Evolutionary conservation across 352 stramenopile species (phyloP).

Genomic region (Nothophytophthora sp.): DNA sequence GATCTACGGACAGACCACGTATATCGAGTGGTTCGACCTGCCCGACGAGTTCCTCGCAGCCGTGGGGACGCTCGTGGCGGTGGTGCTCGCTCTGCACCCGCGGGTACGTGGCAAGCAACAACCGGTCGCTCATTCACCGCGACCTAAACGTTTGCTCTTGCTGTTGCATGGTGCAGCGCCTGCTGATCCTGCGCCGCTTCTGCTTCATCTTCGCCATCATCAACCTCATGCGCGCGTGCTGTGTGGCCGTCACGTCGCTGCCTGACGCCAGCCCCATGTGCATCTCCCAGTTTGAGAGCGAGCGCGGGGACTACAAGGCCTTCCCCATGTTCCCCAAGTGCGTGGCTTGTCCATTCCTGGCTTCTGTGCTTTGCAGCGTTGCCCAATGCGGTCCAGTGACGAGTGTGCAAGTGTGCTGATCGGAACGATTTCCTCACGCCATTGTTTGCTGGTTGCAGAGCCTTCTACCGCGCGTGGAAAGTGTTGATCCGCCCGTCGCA

Average conservation of each 20-base stretch:
- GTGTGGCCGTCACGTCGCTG: slow-evolving; percentile 84
- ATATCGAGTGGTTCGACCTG: slow-evolving; percentile 87
- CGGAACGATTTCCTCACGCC: background rate
- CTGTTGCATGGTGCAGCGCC: slow-evolving; percentile 40
- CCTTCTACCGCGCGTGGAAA: slow-evolving; percentile 79
- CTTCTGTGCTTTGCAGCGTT: background rate
- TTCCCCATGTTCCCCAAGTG: slow-evolving; percentile 89
- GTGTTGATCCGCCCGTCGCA: slow-evolving; percentile 82
- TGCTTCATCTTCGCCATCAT: slow-evolving; percentile 86
- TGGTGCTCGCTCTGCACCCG: slow-evolving; percentile 76
- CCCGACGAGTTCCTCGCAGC: slow-evolving; percentile 82
- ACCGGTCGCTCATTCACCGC: background rate
- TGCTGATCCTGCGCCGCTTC: slow-evolving; percentile 84
- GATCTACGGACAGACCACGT: slow-evolving; percentile 80
- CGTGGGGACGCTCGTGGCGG: slow-evolving; percentile 62
- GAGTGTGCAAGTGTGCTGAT: too few relatives aligned
- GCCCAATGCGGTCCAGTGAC: background rate
- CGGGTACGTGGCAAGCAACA: slow-evolving; percentile 42
- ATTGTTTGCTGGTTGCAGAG: slow-evolving; percentile 33
- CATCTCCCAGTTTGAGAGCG: slow-evolving; percentile 81
- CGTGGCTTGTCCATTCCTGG: slow-evolving; percentile 7
- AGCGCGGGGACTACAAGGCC: slow-evolving; percentile 76
- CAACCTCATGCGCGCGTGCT: slow-evolving; percentile 86
- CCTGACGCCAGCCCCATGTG: slow-evolving; percentile 86
- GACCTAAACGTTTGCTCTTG: too few relatives aligned